A percentile compares a stretch with the other conserved stretches of the same genome.
These are phyloP conservation scores for Chrysanthemum makinoi DNA, from an alignment of 129 eudicot species.

Conservation along the genomic window DNA sequence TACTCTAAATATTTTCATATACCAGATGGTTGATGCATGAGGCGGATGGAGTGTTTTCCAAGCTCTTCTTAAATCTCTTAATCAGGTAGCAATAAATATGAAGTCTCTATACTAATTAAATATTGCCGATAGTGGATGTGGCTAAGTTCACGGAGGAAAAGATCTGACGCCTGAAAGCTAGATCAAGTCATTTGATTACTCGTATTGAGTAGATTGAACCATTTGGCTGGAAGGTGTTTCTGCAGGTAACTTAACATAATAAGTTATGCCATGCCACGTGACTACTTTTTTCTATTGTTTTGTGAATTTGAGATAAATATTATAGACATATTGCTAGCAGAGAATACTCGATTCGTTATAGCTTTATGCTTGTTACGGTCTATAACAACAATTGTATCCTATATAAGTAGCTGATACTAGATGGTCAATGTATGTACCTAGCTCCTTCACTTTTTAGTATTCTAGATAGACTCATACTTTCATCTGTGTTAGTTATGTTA, in stretches of 20 bases:
- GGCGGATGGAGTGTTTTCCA: too few species aligned
- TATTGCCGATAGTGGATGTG: conserved; percentile 66
- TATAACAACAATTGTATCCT: background rate
- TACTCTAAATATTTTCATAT: too few species aligned
- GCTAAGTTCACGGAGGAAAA: conserved; percentile 80
- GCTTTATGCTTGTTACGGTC: too few species aligned
- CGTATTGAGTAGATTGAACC: conserved; percentile 96
- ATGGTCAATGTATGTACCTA: too few species aligned
- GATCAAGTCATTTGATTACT: conserved; percentile 65
- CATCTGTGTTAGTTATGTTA: too few species aligned
- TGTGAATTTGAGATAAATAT: background rate
- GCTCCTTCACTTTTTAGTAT: too few species aligned
- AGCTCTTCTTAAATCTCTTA: too few species aligned
- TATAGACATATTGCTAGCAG: background rate
- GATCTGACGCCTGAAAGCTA: conserved; percentile 73
- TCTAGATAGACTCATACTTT: too few species aligned
- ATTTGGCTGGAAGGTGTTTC: conserved; percentile 98
- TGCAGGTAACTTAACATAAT: conserved; percentile 57
- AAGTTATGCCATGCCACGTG: background rate
- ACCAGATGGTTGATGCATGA: too few species aligned
- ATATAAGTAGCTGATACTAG: background rate
- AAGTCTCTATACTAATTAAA: too few species aligned
- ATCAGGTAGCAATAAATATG: too few species aligned
- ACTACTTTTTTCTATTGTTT: background rate
- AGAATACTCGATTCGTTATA: too few species aligned